These are phyloP conservation scores for Botrytis galanthina DNA, from an alignment of 2,329 filamentous ascomycete genomes.

Conservation along the genomic window DNA sequence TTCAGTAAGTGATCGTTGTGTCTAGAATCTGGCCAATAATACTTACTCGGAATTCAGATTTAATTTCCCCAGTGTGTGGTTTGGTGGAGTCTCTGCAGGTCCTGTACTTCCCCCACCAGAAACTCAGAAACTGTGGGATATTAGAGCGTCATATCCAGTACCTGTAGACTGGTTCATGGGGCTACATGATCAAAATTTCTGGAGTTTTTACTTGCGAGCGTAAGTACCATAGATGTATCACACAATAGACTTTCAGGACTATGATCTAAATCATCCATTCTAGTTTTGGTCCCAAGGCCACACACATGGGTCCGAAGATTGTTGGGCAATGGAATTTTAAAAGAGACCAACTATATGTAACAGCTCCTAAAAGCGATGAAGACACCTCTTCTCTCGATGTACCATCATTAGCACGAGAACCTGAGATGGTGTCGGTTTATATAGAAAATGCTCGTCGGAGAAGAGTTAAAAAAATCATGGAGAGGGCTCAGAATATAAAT, in stretches of 20 bases:
- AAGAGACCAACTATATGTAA: too few relatives aligned
- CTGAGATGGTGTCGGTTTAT: neutral
- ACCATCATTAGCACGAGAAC: too few relatives aligned
- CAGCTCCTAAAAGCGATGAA: neutral
- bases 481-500: neutral
- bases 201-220: neutral
- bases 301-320: conserved; percentile 3
- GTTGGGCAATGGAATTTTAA: neutral
- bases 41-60: neutral
- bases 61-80: neutral
- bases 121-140: neutral
- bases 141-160: neutral
- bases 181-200: neutral
- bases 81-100: neutral
- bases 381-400: neutral
- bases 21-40: neutral
- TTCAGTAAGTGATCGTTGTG: neutral
- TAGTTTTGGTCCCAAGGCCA: neutral
- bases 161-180: neutral
- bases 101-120: neutral
- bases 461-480: neutral
- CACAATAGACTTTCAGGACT: too few relatives aligned
- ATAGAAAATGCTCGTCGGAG: neutral
- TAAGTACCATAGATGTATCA: neutral
- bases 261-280: neutral